A percentile compares a stretch with the other conserved stretches of the same genome.
phyloP scores from a whole-genome alignment of 768 basidiomycete genomes.

The Symmetrospora coprosmae region DNA sequence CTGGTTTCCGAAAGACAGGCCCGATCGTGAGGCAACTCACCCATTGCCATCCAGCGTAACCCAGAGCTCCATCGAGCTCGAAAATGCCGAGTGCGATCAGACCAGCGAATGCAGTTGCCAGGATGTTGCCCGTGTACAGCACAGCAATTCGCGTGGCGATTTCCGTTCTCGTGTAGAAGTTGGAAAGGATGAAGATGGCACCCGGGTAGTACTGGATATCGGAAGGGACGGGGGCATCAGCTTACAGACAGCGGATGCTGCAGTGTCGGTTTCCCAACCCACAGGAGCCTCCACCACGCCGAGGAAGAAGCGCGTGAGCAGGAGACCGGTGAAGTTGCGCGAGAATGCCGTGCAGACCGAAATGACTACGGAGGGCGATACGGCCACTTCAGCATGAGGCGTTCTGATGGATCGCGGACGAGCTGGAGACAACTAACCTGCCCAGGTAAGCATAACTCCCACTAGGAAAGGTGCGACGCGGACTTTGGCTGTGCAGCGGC shows the following conservation, averaged over 20 bases:
- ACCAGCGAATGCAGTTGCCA: not conserved
- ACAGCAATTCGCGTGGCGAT: not conserved
- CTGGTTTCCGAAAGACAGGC: no score
- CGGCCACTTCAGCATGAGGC: no score
- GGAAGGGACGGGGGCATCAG: no score
- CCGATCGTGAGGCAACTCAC: no score
- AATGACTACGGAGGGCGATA: no score
- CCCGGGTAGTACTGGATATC: not conserved
- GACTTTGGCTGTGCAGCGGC: no score
- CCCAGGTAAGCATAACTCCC: not conserved
- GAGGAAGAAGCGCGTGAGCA: not conserved
- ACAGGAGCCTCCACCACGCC: not conserved
- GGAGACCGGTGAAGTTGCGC: not conserved
- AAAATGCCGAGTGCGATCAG: not conserved
- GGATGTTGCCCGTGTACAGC: not conserved
- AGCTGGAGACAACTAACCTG: no score
- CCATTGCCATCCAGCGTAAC: not conserved
- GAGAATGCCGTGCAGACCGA: conserved; percentile 4
- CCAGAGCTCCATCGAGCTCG: not conserved
- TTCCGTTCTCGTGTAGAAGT: not conserved
- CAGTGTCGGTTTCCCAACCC: no score
- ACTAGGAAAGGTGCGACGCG: not conserved
- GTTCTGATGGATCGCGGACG: no score
- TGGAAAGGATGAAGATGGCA: not conserved
- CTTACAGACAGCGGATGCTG: no score